phyloP scores from a whole-genome alignment of 208 protist species.

The Trypanosomatidae sp. region DNA sequence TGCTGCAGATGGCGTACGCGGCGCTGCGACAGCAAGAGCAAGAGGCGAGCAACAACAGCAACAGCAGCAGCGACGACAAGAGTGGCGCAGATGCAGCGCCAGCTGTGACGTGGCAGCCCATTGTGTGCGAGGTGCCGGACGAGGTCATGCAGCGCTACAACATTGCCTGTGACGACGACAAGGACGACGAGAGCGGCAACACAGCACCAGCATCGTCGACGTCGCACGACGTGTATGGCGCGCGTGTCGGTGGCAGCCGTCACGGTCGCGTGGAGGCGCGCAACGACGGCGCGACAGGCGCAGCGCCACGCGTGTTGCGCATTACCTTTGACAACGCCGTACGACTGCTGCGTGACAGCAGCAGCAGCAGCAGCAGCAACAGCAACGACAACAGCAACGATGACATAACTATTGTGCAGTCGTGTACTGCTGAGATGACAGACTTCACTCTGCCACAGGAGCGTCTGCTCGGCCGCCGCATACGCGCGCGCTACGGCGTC shows the following conservation, averaged over 20 bases:
- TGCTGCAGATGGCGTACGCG: slow-evolving; percentile 5
- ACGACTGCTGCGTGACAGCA: slow-evolving; percentile 18
- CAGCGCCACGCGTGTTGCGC: slow-evolving; percentile 20
- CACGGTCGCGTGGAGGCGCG: neutral
- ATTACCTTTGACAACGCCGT: slow-evolving; percentile 37
- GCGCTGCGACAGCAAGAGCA: slow-evolving; percentile 3
- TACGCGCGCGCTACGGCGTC: slow-evolving; percentile 94
- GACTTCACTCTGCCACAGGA: slow-evolving; percentile 89
- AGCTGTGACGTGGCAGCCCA: neutral
- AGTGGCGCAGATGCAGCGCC: neutral
- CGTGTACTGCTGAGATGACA: slow-evolving; percentile 17
- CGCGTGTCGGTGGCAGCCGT: slow-evolving; percentile 16
- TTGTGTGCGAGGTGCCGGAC: slow-evolving; percentile 20
- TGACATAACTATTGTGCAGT: neutral
- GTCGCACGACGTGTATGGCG: slow-evolving; percentile 25
- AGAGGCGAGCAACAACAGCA: slow-evolving; percentile 2
- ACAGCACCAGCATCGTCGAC: neutral
- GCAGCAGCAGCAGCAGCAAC: neutral
- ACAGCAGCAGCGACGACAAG: neutral
- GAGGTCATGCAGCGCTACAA: slow-evolving; percentile 7
- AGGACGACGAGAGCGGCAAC: neutral
- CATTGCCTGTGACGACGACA: slow-evolving; percentile 4
- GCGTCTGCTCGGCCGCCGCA: slow-evolving; percentile 86
- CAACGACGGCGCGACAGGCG: neutral
- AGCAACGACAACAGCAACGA: neutral